phyloP scores from a whole-genome alignment of 495 filamentous ascomycete genomes.

The Tuber umbilicatum region DNA sequence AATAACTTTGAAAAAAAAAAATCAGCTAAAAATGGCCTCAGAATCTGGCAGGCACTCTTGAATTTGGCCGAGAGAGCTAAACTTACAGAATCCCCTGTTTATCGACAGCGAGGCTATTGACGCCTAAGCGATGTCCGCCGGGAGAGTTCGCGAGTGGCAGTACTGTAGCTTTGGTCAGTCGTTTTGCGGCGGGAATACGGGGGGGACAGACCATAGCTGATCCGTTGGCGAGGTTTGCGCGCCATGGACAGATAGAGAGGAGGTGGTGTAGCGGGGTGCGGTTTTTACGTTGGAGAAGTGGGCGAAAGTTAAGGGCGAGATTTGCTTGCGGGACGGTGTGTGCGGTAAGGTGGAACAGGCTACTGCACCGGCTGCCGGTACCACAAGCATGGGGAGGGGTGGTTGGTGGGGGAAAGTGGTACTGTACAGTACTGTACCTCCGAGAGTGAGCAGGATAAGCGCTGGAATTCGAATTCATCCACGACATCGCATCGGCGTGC shows the following conservation, averaged over 20 bases:
- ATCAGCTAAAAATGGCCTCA: slow-evolving; percentile 10
- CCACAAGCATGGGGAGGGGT: background rate
- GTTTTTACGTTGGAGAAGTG: background rate
- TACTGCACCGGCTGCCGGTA: background rate
- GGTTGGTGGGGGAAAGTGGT: background rate
- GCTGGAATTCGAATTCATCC: background rate
- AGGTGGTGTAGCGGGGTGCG: background rate
- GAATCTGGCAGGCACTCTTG: slow-evolving; percentile 30
- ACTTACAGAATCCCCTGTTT: slow-evolving; percentile 77
- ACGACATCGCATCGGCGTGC: background rate
- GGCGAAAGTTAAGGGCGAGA: background rate
- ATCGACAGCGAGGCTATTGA: slow-evolving; percentile 89
- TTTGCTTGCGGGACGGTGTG: background rate
- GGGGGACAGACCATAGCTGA: slow-evolving; percentile 57
- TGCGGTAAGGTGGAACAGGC: background rate
- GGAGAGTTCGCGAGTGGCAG: slow-evolving; percentile 87
- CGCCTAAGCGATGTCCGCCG: slow-evolving; percentile 84
- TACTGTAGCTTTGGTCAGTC: slow-evolving; percentile 51
- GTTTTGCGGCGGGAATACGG: slow-evolving; percentile 13
- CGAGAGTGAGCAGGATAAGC: slow-evolving; percentile 12
- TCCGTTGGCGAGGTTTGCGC: slow-evolving; percentile 58
- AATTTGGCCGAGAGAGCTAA: slow-evolving; percentile 30
- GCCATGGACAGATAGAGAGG: slow-evolving; percentile 44
- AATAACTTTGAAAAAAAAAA: slow-evolving; percentile 59
- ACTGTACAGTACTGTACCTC: slow-evolving; percentile 12